Evolutionary conservation across 306 rosid genomes (phyloP).

Genomic region (Rosa multiflora): DNA sequence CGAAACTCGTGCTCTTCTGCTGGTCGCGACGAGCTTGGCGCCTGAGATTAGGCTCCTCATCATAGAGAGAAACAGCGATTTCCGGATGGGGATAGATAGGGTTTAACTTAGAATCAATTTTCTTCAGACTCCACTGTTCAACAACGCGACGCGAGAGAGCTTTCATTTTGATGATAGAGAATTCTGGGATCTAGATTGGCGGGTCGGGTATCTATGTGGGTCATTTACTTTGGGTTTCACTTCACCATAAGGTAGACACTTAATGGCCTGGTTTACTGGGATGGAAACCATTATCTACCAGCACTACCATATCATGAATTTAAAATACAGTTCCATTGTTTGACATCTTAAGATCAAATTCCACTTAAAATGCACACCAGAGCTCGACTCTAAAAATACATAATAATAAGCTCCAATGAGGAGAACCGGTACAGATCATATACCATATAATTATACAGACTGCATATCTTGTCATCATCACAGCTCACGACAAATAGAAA

Average conservation of each 20-base stretch:
- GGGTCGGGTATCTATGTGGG: not conserved
- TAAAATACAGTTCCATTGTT: not conserved
- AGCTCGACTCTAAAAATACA: not conserved
- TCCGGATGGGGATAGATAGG: slow-evolving; percentile 7
- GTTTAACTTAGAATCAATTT: not conserved
- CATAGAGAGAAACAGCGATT: not conserved
- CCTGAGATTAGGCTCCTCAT: slow-evolving; percentile 49
- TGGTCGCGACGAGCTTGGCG: slow-evolving; percentile 21
- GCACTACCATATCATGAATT: not conserved
- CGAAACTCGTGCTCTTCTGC: slow-evolving; percentile 11
- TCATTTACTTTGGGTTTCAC: too few species aligned
- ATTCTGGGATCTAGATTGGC: not conserved
- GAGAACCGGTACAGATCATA: not conserved
- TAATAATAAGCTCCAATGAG: not conserved
- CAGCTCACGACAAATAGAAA: not conserved
- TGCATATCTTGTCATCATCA: not conserved
- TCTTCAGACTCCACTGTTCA: not conserved
- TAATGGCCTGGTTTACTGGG: not conserved
- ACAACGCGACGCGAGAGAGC: not conserved
- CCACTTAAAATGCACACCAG: not conserved
- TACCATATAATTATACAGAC: not conserved
- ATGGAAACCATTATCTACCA: not conserved
- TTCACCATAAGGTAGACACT: not conserved
- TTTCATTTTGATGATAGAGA: too few species aligned
- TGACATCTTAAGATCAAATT: not conserved